Evolutionary conservation across 345 rosid genomes (phyloP), one percentile per base, ranked within the genome.

Genomic region (Acer yangbiense): DNA sequence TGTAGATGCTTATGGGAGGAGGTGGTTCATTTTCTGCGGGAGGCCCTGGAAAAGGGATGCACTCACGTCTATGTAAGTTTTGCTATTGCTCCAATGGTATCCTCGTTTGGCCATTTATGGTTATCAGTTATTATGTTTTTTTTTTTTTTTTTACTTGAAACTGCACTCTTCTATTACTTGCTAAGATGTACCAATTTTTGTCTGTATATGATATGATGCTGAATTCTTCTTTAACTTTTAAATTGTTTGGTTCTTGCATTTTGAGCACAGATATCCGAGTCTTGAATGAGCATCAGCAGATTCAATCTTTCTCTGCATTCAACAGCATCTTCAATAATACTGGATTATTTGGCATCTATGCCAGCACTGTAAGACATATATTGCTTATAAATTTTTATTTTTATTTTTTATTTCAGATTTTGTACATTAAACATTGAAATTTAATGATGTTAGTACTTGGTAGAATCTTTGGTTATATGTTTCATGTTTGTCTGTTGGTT

Each of bases 41-140:
- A 27, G 98, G 99, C 66, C 99, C 99, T 12, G 99, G 99, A 69
- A 96, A 94, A 82, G 98, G 95, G 83, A 96, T 96, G 98, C 92
- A 94, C 75, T 92, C 98, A 9, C 86, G 95, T 82, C 88, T 92
- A 18, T 94, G 99, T 96, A 88, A 91, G 97, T 88, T 82, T 4
- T 55, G 20, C n/a, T 35, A 43, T 29, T 52, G 64, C 9, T 27
- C 32, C 71, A 29, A 27, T n/a, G 27, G 20, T 44, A 66, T n/a
- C 68, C 27, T 74, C 9, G 23, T 17, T 52, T 9, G 43, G 9
- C 21, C 20, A 41, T 17, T 58, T 68, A 60, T 68, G 60, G 13
- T 64, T 60, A 48, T 46, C 21, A 21, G 32, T 62, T 46, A 6
- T 10, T 23, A 21, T 35, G 6, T 35, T 35, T 35, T 35, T 4